phyloP scores from a whole-genome alignment of 352 stramenopile genomes.

The Achlya hypogyna region DNA sequence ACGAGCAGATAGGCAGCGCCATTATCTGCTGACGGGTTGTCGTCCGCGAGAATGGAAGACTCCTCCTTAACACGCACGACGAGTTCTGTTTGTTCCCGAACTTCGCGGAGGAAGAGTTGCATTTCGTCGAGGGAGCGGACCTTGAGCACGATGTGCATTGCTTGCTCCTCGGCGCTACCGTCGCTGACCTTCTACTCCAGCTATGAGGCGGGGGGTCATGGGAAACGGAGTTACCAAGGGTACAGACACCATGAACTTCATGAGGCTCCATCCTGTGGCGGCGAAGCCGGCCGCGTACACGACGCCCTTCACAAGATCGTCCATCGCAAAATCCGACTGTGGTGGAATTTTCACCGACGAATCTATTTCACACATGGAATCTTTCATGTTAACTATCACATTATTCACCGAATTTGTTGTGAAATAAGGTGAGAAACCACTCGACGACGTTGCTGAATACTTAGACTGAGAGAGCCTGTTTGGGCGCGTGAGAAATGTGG shows the following conservation, averaged over 20 bases:
- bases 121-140: slow-evolving; percentile 36
- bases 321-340: slow-evolving; percentile 32
- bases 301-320: slow-evolving; percentile 54
- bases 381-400: too few relatives aligned
- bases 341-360: background rate
- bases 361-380: too few relatives aligned
- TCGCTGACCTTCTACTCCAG: slow-evolving; percentile 44
- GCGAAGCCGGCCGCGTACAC: slow-evolving; percentile 60
- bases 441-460: too few relatives aligned
- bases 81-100: slow-evolving; percentile 54
- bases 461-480: too few relatives aligned
- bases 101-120: slow-evolving; percentile 59
- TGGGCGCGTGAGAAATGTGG: too few relatives aligned
- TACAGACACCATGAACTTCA: slow-evolving; percentile 71
- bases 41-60: slow-evolving; percentile 23
- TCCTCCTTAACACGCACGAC: slow-evolving; percentile 18
- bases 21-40: slow-evolving; percentile 24
- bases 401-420: too few relatives aligned
- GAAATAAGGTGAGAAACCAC: too few relatives aligned
- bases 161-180: slow-evolving; percentile 39
- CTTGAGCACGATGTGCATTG: slow-evolving; percentile 67
- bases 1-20: slow-evolving; percentile 25
- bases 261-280: slow-evolving; percentile 62
- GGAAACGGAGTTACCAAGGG: slow-evolving; percentile 39
- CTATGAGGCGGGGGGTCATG: background rate